Evolutionary conservation across 768 basidiomycete genomes (phyloP).

Genomic region (Xerocomellus amylosporus): DNA sequence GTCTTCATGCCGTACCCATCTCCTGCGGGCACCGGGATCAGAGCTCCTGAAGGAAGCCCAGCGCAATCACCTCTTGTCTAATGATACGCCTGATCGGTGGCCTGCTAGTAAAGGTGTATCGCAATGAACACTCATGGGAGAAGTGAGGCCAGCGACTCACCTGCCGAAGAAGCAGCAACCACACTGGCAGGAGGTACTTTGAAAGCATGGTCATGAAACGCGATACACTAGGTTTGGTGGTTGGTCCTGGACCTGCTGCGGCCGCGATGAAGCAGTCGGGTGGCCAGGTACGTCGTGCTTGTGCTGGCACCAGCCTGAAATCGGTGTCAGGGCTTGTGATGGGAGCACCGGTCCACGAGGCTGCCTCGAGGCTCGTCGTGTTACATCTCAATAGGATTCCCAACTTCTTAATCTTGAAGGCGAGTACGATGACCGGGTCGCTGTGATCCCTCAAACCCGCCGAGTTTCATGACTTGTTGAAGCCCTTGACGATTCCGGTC

Average conservation of each 20-base stretch:
- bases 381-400: not conserved
- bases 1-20: not conserved
- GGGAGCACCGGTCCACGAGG: conserved; percentile 7
- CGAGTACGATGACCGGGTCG: not conserved
- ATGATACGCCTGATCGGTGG: not conserved
- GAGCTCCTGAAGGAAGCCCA: not conserved
- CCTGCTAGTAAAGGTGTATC: not conserved
- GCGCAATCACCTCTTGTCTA: not conserved
- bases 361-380: conserved; percentile 15
- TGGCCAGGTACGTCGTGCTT: not conserved
- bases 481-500: too few species aligned
- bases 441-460: too few species aligned
- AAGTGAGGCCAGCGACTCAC: not conserved
- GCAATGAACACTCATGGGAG: not conserved
- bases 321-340: not conserved
- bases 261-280: not conserved
- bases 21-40: not conserved
- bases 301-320: not conserved
- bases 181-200: too few species aligned
- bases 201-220: not conserved
- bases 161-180: too few species aligned
- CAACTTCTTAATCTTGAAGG: not conserved
- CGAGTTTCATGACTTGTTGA: too few species aligned
- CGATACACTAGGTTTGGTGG: not conserved
- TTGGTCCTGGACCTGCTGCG: not conserved